These are phyloP conservation scores for Nakazawaea ernobii DNA, from an alignment of 805 yeast genomes.

Conservation along the genomic window DNA sequence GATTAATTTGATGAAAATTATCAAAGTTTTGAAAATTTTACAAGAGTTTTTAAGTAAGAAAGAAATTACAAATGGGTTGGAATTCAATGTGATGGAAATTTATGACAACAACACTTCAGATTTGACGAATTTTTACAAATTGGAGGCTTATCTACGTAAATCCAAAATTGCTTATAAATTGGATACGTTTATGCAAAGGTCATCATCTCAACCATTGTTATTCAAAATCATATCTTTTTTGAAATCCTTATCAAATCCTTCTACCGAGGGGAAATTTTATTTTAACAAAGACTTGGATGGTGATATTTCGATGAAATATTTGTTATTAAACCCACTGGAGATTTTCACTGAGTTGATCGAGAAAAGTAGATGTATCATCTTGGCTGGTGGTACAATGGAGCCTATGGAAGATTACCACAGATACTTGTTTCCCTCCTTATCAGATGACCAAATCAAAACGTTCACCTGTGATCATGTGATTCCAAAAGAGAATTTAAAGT, in stretches of 20 bases:
- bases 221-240: slow-evolving; percentile 65
- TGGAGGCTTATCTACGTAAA: slow-evolving; percentile 55
- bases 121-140: slow-evolving; percentile 58
- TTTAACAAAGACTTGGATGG: slow-evolving; percentile 40
- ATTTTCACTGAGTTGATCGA: slow-evolving; percentile 62
- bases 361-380: slow-evolving; percentile 59
- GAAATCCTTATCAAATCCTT: slow-evolving; percentile 62
- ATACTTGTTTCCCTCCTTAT: slow-evolving; percentile 58
- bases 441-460: slow-evolving; percentile 32
- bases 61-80: slow-evolving; percentile 44
- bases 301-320: slow-evolving; percentile 46
- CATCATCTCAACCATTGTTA: slow-evolving; percentile 45
- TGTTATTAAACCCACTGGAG: slow-evolving; percentile 75
- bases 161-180: slow-evolving; percentile 82
- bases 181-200: slow-evolving; percentile 55
- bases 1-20: slow-evolving; percentile 58
- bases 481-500: slow-evolving; percentile 61
- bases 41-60: slow-evolving; percentile 36
- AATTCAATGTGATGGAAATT: slow-evolving; percentile 45
- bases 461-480: slow-evolving; percentile 84
- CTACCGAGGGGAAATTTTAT: slow-evolving; percentile 70
- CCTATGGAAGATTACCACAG: slow-evolving; percentile 69
- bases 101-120: slow-evolving; percentile 62
- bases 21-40: slow-evolving; percentile 49
- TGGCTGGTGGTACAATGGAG: slow-evolving; percentile 96